Evolutionary conservation across 2,329 filamentous ascomycete genomes (phyloP).

Genomic region (Epichloe glyceriae): DNA sequence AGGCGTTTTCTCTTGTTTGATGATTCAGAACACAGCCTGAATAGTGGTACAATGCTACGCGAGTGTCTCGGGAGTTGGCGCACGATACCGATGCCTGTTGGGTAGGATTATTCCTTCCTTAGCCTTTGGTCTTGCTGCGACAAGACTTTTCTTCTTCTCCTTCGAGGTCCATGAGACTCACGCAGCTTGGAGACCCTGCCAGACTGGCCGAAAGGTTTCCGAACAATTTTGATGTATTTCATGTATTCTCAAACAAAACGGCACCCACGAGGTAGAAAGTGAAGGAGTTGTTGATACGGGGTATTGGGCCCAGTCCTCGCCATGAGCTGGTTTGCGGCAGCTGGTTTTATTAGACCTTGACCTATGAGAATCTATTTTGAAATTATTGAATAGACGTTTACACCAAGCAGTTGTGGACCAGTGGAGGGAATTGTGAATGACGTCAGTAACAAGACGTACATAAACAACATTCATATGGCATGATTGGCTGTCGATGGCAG

Average conservation of each 20-base stretch:
- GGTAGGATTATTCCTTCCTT: background rate
- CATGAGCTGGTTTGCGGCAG: background rate
- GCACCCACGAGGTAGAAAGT: background rate
- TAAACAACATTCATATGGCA: background rate
- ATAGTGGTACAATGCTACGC: background rate
- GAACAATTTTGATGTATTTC: background rate
- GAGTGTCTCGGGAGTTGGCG: background rate
- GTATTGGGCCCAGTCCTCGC: too few relatives aligned
- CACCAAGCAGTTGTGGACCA: too few relatives aligned
- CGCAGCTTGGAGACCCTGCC: background rate
- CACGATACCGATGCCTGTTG: background rate
- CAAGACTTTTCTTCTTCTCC: background rate
- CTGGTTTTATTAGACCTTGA: background rate
- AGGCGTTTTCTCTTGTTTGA: slow-evolving; percentile 4
- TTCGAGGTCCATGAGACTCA: background rate
- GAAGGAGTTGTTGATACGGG: too few relatives aligned
- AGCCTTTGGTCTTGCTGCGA: background rate
- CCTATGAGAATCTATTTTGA: background rate
- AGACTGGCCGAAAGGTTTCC: background rate
- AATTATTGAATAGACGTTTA: background rate
- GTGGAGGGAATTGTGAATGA: too few relatives aligned
- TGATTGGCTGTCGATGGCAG: background rate
- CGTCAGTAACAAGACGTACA: too few relatives aligned
- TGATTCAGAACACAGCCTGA: background rate
- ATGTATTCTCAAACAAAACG: background rate